Conservation (phyloP, 148 eudicot species). For the Limonium bicolor region DNA sequence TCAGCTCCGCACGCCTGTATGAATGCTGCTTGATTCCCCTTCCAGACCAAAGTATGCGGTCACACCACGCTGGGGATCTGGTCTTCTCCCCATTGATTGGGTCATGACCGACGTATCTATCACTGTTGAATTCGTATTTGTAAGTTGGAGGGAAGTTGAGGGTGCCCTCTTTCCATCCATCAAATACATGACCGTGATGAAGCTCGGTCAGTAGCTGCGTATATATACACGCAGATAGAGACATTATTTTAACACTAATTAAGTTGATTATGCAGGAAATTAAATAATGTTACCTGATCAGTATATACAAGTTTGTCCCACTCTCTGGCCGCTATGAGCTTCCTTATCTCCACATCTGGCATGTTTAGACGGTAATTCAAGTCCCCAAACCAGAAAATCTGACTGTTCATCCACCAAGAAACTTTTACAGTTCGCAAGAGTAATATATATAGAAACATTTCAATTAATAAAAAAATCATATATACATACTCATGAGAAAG, state of each 20-base stretch:
- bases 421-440: conserved; percentile 2
- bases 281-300: conserved; percentile 51
- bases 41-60: conserved; percentile 83
- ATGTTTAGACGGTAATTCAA: conserved; percentile 84
- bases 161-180: conserved; percentile 82
- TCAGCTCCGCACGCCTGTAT: conserved; percentile 50
- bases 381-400: conserved; percentile 99
- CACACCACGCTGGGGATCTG: conserved; percentile 98
- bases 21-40: conserved; percentile 69
- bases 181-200: conserved; percentile 48
- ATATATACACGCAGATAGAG: too few relatives aligned
- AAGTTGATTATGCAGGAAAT: too few relatives aligned
- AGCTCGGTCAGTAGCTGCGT: conserved; percentile 75
- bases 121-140: conserved; percentile 66
- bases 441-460: not conserved
- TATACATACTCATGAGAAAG: conserved; percentile 83
- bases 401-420: conserved; percentile 34
- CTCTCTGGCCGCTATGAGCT: conserved; percentile 45
- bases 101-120: conserved; percentile 67
- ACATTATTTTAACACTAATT: too few relatives aligned
- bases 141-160: conserved; percentile 84
- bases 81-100: conserved; percentile 87
- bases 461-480: not conserved
- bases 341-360: conserved; percentile 59
- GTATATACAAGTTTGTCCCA: conserved; percentile 60